Evolutionary conservation across 345 rosid species (phyloP), one percentile per base, ranked within the genome.

Genomic region (Dipteronia dyeriana): DNA sequence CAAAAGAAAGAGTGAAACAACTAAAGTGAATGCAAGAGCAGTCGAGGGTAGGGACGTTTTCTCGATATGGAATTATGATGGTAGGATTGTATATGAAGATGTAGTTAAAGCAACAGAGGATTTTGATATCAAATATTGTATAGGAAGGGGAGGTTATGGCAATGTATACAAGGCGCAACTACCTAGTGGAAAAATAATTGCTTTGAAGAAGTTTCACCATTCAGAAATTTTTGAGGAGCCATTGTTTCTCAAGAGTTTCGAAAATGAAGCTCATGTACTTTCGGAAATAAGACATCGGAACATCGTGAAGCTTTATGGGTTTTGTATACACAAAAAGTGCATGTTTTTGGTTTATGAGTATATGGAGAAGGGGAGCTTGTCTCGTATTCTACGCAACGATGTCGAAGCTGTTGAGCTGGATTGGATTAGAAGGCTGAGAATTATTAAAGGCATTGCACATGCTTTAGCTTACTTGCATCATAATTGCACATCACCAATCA

Each of bases 111-210:
- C 47, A 0, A 43, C 47, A 1, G 47, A 43, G 47, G 47, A 43
- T 9, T 43, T 43, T 43, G 47, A 43, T 9, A 8, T 43, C 10
- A 43, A 47, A 47, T 34, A 69, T 34, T 70, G 80, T 29, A 70
- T 77, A 51, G 80, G 80, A 19, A 70, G 61, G 0, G 80, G 80
- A 1, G 70, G 75, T 19, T 63, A 77, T 70, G 80, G 75, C 1
- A 77, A 0, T 9, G 47, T 43, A 7, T 43, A 43, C 47, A 43
- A 9, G 11, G 47, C 47, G 9, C 47, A 43, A 61, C 34, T 77
- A 49, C 75, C 80, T 1, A 51, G 43, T 51, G 75, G 80, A 0
- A 47, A 8, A 45, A 47, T 63, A 9, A 38, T 77, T 70, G 80
- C 80, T 26, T 13, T 77, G 6, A 77, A 77, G 59, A 77, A 77